A percentile compares a stretch with the other conserved stretches of the same genome.
Conservation (phyloP, 1,284 basidiomycete genomes). For the Clitocybe nebularis region DNA sequence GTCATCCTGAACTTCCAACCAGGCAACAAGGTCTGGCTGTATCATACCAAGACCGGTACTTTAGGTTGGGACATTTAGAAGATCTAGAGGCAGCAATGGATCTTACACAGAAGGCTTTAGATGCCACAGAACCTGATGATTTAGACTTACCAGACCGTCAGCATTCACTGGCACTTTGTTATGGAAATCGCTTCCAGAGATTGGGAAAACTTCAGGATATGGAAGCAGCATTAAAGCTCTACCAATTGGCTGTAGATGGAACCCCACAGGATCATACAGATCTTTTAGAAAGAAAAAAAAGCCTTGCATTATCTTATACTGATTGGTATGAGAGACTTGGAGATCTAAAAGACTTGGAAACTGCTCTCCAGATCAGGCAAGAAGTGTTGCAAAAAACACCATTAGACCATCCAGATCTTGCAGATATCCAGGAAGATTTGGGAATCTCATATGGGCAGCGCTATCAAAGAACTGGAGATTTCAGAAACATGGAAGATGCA, state of each 20-base stretch:
- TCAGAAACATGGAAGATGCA: neutral
- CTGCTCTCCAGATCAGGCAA: neutral
- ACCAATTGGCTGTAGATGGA: neutral
- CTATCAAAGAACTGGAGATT: neutral
- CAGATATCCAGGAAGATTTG: neutral
- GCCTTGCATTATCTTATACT: neutral
- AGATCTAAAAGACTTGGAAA: constrained; percentile 1
- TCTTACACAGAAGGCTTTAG: neutral
- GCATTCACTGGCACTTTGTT: neutral
- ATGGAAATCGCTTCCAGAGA: neutral
- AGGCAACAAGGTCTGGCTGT: neutral
- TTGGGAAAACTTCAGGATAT: neutral
- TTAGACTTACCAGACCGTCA: neutral
- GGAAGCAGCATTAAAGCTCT: neutral
- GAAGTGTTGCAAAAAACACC: neutral
- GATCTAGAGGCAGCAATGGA: neutral
- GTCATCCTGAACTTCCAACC: neutral
- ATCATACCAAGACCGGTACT: too few relatives aligned
- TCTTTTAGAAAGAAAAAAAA: neutral
- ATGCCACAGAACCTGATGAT: neutral
- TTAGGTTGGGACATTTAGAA: neutral
- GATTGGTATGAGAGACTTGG: constrained; percentile 2
- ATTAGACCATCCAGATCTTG: neutral
- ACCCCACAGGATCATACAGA: neutral
- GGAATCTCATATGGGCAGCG: neutral